Base-by-base conservation (phyloP, 139 green algal genomes). In the Pleodorina starrii region DNA sequence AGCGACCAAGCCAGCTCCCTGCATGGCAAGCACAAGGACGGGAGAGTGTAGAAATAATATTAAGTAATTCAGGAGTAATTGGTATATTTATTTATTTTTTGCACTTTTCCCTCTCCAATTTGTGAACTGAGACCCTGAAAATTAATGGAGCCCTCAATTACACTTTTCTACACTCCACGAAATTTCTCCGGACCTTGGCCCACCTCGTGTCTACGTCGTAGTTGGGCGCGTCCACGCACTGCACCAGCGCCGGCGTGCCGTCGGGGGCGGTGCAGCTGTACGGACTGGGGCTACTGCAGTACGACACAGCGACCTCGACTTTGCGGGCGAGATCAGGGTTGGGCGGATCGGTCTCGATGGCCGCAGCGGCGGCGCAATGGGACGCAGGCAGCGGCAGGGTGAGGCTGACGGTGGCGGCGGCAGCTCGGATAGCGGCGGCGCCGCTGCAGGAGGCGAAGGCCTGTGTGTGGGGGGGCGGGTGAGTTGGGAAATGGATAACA, bases 1-100 rank as follows among this genome's bases (percentile, higher is more conserved):
- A 48, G 48, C 1, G 32, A 35, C 48, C 50, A 84, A 48, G 76
- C 32, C 76, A 84, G 50, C 50, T 84, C 76, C 76, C 76, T 84
- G 76, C n/a, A 38, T 23, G 21, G 23, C 21, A 42, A 21, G n/a
- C n/a, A n/a, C n/a, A n/a, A n/a, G n/a, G n/a, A n/a, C n/a, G n/a
- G n/a, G n/a, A n/a, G n/a, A n/a, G 48, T 12, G n/a, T n/a, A n/a
- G n/a, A n/a, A n/a, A n/a, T n/a, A n/a, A n/a, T n/a, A n/a, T n/a
- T n/a, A n/a, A n/a, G n/a, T n/a, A n/a, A n/a, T n/a, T n/a, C n/a
- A n/a, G n/a, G n/a, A n/a, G n/a, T n/a, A n/a, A n/a, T n/a, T n/a
- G n/a, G n/a, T n/a, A n/a, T n/a, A n/a, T n/a, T n/a, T n/a, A n/a
- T n/a, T n/a, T n/a, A n/a, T n/a, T n/a, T n/a, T n/a, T n/a, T n/a